These are phyloP conservation scores for Linnemannia exigua DNA, from an alignment of 192 early-diverging fungal species.

Conservation along the genomic window DNA sequence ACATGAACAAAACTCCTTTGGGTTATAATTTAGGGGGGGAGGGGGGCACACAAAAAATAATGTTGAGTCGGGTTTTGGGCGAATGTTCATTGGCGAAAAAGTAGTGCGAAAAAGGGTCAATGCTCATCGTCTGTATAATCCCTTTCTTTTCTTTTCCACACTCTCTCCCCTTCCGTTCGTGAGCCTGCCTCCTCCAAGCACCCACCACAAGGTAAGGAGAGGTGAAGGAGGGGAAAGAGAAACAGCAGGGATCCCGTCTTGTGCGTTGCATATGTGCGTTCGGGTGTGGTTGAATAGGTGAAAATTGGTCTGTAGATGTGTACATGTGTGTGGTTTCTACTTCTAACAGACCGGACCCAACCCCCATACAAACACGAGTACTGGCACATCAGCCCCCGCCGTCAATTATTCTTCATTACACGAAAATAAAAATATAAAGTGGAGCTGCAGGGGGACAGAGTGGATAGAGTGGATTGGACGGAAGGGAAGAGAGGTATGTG, in stretches of 20 bases:
- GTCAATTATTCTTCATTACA: neutral
- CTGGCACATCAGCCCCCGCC: neutral
- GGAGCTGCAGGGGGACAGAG: neutral
- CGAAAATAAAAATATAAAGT: neutral
- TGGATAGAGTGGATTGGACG: neutral
- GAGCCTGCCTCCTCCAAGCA: neutral
- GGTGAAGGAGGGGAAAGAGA: neutral
- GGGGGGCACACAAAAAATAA: neutral
- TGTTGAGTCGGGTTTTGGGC: neutral
- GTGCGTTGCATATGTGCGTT: too few species aligned
- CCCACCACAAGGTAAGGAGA: neutral
- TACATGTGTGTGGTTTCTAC: neutral
- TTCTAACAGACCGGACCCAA: neutral
- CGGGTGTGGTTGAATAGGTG: too few species aligned
- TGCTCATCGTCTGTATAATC: neutral
- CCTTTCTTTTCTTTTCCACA: too few species aligned
- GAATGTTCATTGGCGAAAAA: neutral
- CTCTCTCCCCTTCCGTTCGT: neutral
- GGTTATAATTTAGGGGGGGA: neutral
- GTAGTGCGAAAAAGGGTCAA: neutral
- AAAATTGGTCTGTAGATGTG: too few species aligned
- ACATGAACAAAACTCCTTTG: neutral
- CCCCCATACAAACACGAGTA: neutral
- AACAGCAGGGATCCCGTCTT: neutral
- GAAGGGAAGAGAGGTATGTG: neutral